These are phyloP conservation scores for Solanum ossicruentum DNA, from an alignment of 257 asterid genomes.

Conservation along the genomic window DNA sequence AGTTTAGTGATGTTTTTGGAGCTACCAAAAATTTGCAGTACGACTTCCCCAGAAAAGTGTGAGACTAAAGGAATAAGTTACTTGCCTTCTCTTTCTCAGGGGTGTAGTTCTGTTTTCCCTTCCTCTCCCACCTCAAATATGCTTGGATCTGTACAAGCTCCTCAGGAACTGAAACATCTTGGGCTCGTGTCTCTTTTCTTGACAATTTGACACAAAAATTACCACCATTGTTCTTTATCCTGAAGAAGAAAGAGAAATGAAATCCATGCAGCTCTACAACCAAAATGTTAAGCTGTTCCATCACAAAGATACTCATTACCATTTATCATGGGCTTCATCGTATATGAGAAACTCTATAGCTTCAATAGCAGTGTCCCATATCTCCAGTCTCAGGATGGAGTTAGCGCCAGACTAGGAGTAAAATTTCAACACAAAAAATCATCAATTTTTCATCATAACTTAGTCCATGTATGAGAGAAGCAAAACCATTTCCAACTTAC, in stretches of 20 bases:
- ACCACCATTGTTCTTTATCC: conserved; percentile 83
- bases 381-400: conserved; percentile 62
- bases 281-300: not conserved
- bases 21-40: not conserved
- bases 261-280: not conserved
- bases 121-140: conserved; percentile 93
- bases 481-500: conserved; percentile 30
- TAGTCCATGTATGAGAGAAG: not conserved
- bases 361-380: conserved; percentile 71
- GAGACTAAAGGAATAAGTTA: conserved; percentile 1
- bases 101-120: conserved; percentile 69
- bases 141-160: conserved; percentile 97
- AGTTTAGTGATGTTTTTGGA: not conserved
- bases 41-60: not conserved
- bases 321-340: conserved; percentile 72
- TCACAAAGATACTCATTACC: conserved; percentile 26
- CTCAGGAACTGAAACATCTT: conserved; percentile 65
- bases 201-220: conserved; percentile 61
- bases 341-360: conserved; percentile 89
- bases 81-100: conserved; percentile 82
- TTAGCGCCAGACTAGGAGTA: conserved; percentile 55
- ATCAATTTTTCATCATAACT: not conserved
- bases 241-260: conserved; percentile 11
- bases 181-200: conserved; percentile 13
- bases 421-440: conserved; percentile 4